Conservation (phyloP, 2,329 filamentous ascomycete species). For the Colletotrichum sp. region DNA sequence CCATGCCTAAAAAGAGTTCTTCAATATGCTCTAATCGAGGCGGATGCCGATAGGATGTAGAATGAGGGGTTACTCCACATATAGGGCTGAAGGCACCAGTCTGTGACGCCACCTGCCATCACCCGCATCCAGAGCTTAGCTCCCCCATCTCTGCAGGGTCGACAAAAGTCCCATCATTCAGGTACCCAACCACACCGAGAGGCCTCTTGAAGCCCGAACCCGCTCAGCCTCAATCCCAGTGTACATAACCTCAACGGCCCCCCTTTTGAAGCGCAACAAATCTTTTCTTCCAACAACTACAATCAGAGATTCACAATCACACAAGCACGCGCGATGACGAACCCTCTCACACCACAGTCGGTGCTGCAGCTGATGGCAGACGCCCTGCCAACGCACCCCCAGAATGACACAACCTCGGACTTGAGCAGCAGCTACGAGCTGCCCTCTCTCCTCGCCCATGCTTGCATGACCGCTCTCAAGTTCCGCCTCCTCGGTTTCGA, state of each 20-base stretch:
- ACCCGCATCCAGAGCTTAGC: background rate
- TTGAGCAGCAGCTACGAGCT: conserved; percentile 80
- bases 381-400: conserved; percentile 59
- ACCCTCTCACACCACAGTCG: conserved; percentile 47
- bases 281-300: background rate
- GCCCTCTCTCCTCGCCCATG: conserved; percentile 82
- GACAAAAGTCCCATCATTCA: background rate
- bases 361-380: conserved; percentile 64
- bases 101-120: conserved; percentile 14
- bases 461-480: conserved; percentile 79
- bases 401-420: conserved; percentile 61
- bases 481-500: conserved; percentile 85
- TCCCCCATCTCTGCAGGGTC: background rate
- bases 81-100: conserved; percentile 25
- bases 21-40: background rate
- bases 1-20: background rate
- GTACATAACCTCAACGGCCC: background rate
- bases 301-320: background rate
- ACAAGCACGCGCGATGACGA: conserved; percentile 17
- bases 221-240: background rate
- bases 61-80: conserved; percentile 17
- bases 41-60: background rate
- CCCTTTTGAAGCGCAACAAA: background rate
- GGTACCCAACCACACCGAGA: background rate
- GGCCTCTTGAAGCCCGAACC: background rate